Evolutionary conservation across 2,329 filamentous ascomycete genomes (phyloP).

Genomic region (Fusarium papillatum): DNA sequence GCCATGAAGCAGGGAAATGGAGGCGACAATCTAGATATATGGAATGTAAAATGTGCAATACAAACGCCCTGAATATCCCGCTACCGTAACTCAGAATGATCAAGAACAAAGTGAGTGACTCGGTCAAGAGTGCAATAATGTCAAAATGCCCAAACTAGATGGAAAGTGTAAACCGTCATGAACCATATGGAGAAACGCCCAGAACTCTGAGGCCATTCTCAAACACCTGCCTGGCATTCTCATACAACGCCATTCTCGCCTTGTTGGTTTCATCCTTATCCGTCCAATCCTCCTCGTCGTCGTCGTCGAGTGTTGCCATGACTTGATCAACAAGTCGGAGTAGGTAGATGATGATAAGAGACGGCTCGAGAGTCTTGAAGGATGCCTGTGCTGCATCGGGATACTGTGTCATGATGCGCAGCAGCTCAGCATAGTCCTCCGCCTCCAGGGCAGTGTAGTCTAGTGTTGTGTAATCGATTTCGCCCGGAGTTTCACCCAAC

Average conservation of each 20-base stretch:
- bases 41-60: background rate
- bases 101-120: too few species aligned
- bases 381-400: conserved; percentile 75
- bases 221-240: conserved; percentile 52
- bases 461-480: conserved; percentile 24
- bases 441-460: conserved; percentile 30
- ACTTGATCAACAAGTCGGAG: conserved; percentile 30
- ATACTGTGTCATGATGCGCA: conserved; percentile 73
- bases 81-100: background rate
- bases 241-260: conserved; percentile 69
- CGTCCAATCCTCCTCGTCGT: conserved; percentile 51
- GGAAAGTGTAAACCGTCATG: background rate
- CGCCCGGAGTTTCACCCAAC: background rate
- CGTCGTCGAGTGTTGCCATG: conserved; percentile 62
- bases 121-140: background rate
- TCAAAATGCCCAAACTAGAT: background rate
- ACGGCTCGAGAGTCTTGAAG: conserved; percentile 75
- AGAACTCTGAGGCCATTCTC: conserved; percentile 54
- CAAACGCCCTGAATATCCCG: background rate
- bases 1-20: background rate
- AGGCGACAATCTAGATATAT: background rate
- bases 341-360: conserved; percentile 75
- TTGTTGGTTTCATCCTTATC: conserved; percentile 64
- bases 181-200: conserved; percentile 42
- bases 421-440: conserved; percentile 45